phyloP scores from a whole-genome alignment of 2,329 filamentous ascomycete species.

The Pseudogymnoascus sp. region DNA sequence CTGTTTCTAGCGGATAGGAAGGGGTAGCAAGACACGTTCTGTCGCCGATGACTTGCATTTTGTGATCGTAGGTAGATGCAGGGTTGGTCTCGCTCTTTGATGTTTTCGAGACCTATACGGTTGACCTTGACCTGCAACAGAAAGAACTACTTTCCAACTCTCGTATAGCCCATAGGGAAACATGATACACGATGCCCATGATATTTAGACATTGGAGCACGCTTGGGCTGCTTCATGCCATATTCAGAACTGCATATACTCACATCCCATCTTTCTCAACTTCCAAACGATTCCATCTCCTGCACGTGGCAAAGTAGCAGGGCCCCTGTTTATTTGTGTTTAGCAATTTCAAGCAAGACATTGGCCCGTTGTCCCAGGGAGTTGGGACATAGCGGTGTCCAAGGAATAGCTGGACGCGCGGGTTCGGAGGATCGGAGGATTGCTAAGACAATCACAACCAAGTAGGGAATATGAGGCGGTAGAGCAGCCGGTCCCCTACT shows the following conservation, averaged over 20 bases:
- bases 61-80: neutral
- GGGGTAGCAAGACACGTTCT: neutral
- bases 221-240: neutral
- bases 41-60: conserved; percentile 1
- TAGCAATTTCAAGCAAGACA: neutral
- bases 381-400: neutral
- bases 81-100: neutral
- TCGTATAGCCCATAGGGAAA: neutral
- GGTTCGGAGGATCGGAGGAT: neutral
- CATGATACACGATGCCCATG: neutral
- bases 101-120: neutral
- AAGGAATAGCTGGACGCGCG: neutral
- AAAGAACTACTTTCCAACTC: neutral
- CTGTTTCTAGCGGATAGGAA: neutral
- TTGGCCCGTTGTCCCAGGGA: neutral
- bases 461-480: conserved; percentile 1
- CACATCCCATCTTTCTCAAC: neutral
- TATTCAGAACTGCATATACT: neutral
- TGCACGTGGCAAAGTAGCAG: neutral
- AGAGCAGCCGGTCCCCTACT: neutral
- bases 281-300: neutral
- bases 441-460: neutral
- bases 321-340: neutral
- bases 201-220: neutral
- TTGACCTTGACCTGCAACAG: neutral